phyloP scores from a whole-genome alignment of 768 basidiomycete species.

The Rhodosporidiobolus odoratus region DNA sequence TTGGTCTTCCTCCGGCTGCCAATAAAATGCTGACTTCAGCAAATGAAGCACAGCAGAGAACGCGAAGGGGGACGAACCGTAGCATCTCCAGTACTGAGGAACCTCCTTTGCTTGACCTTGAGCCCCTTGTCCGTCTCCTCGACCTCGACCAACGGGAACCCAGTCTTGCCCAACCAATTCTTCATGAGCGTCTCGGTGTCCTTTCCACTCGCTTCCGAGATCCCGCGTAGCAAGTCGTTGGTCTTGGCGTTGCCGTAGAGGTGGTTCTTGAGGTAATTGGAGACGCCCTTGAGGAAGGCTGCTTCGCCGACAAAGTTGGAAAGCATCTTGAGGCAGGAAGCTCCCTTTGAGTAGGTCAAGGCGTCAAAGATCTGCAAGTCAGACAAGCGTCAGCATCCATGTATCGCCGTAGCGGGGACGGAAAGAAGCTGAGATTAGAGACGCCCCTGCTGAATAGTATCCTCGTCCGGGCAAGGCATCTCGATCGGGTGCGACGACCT shows the following conservation, averaged over 20 bases:
- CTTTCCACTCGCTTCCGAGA: constrained; percentile 64
- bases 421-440: neutral
- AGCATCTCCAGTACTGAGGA: constrained; percentile 61
- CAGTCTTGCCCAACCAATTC: constrained; percentile 80
- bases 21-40: neutral
- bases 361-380: constrained; percentile 74
- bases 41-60: neutral
- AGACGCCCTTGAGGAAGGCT: constrained; percentile 56
- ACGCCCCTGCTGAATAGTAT: constrained; percentile 28
- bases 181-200: constrained; percentile 78
- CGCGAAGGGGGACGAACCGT: constrained; percentile 7
- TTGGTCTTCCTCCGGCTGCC: constrained; percentile 69
- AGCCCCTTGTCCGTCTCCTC: constrained; percentile 69
- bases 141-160: constrained; percentile 85
- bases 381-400: neutral
- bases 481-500: constrained; percentile 88
- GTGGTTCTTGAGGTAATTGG: constrained; percentile 82
- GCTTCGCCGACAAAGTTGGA: constrained; percentile 82
- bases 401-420: neutral
- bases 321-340: constrained; percentile 84
- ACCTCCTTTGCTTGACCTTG: constrained; percentile 79
- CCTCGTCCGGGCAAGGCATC: constrained; percentile 69
- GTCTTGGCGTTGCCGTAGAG: constrained; percentile 80
- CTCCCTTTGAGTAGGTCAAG: constrained; percentile 65
- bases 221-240: constrained; percentile 79